Evolutionary conservation across 805 yeast species (phyloP), one percentile per base, ranked within the genome.

Genomic region (Lipomyces anomalus): DNA sequence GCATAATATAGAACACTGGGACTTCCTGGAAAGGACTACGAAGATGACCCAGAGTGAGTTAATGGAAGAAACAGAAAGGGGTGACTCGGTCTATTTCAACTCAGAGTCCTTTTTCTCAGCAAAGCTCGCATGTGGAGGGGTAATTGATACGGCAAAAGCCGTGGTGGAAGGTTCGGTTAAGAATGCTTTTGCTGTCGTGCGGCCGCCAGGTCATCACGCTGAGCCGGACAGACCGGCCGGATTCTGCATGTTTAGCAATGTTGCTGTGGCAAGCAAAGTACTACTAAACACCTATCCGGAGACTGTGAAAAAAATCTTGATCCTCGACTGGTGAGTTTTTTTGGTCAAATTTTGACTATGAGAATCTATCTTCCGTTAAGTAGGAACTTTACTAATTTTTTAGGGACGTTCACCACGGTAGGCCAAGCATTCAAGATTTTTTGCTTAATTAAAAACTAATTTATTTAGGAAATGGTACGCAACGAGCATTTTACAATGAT

Each of bases 131-230:
- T 90, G 97, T 62, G 99, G 99, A 45, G 97, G 98, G 30, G 82
- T 95, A 24, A 92, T 92, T 41, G 97, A 92, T 65, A 95, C 96
- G 1, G 89, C 97, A 64, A 78, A 79, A 54, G 95, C 97, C 0
- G 97, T 92, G 18, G 84, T 92, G 6, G 97, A 89, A 62, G 95
- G 95, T 2, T 70, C 74, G 45, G 97, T 90, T 24, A 87, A 87
- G 61, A 92, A 92, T 62, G 81, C 97, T 0, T 61, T 92, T 40
- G 99, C 98, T 0, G 85, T 92, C 5, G 95, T 92, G 13, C 78
- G 99, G 55, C 99, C 99, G 1, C 99, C 99, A 0, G 99, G 99
- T 4, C 99, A 92, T 68, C 99, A 92, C 62, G 97, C 98, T 1
- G 99, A 94, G 61, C 98, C 99, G 1, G 92, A 86, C 55, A 71